Base-by-base conservation (phyloP, 768 basidiomycete species). In the Tubosaeta sp. region DNA sequence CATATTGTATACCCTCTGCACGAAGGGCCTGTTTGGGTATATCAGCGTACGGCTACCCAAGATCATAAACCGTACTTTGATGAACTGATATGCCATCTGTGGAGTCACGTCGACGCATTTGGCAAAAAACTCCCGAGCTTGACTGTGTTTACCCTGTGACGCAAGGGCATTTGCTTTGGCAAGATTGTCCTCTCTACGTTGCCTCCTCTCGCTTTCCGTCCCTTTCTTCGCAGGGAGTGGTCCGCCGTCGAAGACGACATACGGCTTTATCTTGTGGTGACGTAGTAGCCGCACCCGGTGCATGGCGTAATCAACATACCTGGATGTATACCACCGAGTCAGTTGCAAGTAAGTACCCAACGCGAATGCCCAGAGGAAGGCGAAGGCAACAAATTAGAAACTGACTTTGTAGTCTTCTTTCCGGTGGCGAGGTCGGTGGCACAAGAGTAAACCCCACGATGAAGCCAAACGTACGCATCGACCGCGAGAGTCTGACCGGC, bases 291-390 rank as follows among this genome's bases (percentile, higher is more conserved):
- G 81, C 39, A 98, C 84, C 29, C 88, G 83, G 58, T 91, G 84
- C 93, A 98, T 95, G 34, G 87, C 87, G 71, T 95, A 99, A 66
- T 95, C 86, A 52, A 98, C 92, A 76, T 96, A 97, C 73, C 94
- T 95, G 46, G n/a, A 51, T 38, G 18, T 24, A 42, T 27, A 46
- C n/a, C 30, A 40, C 36, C 8, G 35, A 38, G 36, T 63, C 42
- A 56, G 51, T 46, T 21, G 24, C 18, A 36, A 4, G 14, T 24
- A 36, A 4, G 14, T 24, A 16, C 4, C 31, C 16, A 22, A 8
- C 5, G 9, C 5, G 35, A 36, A 21, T 30, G 32, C 10, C 29
- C 34, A 41, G 18, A 21, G n/a, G 21, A 29, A 24, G 19, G 45
- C 8, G 14, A 39, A 25, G 11, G 34, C 13, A 21, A 18, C 22